These are phyloP conservation scores for Trichoderma afroharzianum DNA, from an alignment of 2,329 filamentous ascomycete species.

Conservation along the genomic window DNA sequence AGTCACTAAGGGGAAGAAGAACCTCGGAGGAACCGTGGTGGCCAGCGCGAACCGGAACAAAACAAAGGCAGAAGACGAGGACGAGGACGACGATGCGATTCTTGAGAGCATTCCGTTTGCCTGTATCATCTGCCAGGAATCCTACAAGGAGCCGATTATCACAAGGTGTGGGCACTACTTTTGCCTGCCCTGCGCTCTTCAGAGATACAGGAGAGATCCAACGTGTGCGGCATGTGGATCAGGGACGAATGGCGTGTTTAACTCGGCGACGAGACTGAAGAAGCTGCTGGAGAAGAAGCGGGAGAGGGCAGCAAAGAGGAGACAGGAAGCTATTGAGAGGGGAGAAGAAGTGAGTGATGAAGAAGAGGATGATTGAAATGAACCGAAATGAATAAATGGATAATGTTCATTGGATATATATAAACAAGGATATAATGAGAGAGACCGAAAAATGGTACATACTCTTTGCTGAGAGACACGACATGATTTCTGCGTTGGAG, in stretches of 20 bases:
- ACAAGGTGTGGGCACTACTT: constrained; percentile 97
- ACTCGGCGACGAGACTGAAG: constrained; percentile 76
- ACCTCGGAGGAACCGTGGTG: constrained; percentile 57
- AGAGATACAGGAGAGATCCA: constrained; percentile 81
- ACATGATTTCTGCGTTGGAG: background rate
- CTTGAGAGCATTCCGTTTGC: constrained; percentile 84
- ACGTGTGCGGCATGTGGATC: constrained; percentile 81
- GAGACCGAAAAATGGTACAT: background rate
- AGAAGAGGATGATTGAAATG: background rate
- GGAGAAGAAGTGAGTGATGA: constrained; percentile 49
- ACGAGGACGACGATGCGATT: constrained; percentile 50
- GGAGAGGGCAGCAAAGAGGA: constrained; percentile 56
- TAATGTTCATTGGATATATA: background rate
- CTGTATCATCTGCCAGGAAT: constrained; percentile 78
- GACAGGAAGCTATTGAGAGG: constrained; percentile 49
- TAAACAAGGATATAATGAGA: background rate
- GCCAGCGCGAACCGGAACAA: constrained; percentile 53
- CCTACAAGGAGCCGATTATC: constrained; percentile 75
- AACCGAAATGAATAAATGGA: background rate
- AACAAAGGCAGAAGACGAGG: constrained; percentile 29
- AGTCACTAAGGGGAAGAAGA: constrained; percentile 67
- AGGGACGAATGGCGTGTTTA: constrained; percentile 87
- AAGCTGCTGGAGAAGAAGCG: constrained; percentile 74
- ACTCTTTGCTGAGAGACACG: background rate
- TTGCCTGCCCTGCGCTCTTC: constrained; percentile 83